Percentiles rank a stretch among this genome's conserved stretches.
Conservation (phyloP, 257 asterid genomes). For the Solanum chmielewskii region DNA sequence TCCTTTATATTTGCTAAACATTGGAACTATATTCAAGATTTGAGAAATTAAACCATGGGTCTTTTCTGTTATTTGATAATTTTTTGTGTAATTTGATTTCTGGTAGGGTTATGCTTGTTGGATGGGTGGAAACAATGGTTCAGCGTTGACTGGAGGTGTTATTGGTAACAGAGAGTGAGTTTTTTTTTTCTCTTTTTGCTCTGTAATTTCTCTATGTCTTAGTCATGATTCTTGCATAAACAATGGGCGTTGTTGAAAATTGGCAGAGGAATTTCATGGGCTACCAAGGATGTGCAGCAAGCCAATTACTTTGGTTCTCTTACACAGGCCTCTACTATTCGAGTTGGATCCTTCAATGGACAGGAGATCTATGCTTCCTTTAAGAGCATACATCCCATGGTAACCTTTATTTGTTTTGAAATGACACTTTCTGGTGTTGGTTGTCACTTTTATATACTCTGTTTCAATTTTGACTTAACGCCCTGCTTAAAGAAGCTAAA, state of each 20-base stretch:
- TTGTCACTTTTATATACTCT: not conserved
- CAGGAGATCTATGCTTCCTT: slow-evolving; percentile 97
- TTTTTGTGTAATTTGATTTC: not conserved
- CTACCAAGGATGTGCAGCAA: slow-evolving; percentile 90
- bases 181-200: not conserved
- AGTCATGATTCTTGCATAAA: not conserved
- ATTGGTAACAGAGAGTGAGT: slow-evolving; percentile 90
- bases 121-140: slow-evolving; percentile 99
- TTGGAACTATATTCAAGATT: not conserved
- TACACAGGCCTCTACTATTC: slow-evolving; percentile 80
- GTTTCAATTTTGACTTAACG: not conserved
- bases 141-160: slow-evolving; percentile 89
- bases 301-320: slow-evolving; percentile 95
- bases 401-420: slow-evolving; percentile 2
- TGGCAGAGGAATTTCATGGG: slow-evolving; percentile 96
- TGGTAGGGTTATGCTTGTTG: slow-evolving; percentile 90
- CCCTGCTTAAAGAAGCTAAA: no score
- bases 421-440: not conserved
- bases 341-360: slow-evolving; percentile 93
- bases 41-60: not conserved
- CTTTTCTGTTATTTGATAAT: not conserved
- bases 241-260: not conserved
- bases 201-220: not conserved
- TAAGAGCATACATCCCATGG: slow-evolving; percentile 96
- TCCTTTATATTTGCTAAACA: not conserved